These are phyloP conservation scores for Plectosphaerella sp. DNA, from an alignment of 2,329 filamentous ascomycete species.

Conservation along the genomic window DNA sequence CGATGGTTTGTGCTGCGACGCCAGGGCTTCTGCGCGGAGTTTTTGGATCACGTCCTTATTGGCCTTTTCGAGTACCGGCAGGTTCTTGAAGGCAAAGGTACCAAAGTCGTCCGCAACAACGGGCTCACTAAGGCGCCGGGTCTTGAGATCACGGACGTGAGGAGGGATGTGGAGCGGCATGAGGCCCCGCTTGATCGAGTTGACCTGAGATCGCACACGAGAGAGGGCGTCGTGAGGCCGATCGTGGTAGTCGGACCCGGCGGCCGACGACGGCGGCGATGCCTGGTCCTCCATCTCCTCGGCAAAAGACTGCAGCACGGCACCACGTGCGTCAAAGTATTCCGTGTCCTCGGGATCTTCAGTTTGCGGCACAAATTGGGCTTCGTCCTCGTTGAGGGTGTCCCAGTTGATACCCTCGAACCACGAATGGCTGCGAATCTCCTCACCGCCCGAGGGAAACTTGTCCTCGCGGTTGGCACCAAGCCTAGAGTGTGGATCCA, in stretches of 20 bases:
- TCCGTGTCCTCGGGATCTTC: constrained; percentile 97
- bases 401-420: constrained; percentile 87
- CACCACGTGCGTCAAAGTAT: constrained; percentile 91
- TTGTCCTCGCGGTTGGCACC: constrained; percentile 84
- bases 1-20: constrained; percentile 50
- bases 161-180: constrained; percentile 97
- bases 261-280: constrained; percentile 65
- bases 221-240: constrained; percentile 93
- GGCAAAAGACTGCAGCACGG: constrained; percentile 85
- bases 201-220: constrained; percentile 81
- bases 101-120: constrained; percentile 90
- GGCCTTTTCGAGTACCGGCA: constrained; percentile 93
- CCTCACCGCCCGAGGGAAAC: constrained; percentile 77
- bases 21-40: constrained; percentile 84
- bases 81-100: constrained; percentile 93
- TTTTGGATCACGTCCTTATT: constrained; percentile 99
- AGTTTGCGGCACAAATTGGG: constrained; percentile 87
- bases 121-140: constrained; percentile 84
- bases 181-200: constrained; percentile 80
- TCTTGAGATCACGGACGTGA: constrained; percentile 88
- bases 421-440: constrained; percentile 88
- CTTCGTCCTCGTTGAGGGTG: constrained; percentile 86
- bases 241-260: constrained; percentile 75
- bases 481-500: constrained; percentile 75
- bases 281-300: constrained; percentile 91